Evolutionary conservation across 352 stramenopile species (phyloP).

Genomic region (Albugo candida): DNA sequence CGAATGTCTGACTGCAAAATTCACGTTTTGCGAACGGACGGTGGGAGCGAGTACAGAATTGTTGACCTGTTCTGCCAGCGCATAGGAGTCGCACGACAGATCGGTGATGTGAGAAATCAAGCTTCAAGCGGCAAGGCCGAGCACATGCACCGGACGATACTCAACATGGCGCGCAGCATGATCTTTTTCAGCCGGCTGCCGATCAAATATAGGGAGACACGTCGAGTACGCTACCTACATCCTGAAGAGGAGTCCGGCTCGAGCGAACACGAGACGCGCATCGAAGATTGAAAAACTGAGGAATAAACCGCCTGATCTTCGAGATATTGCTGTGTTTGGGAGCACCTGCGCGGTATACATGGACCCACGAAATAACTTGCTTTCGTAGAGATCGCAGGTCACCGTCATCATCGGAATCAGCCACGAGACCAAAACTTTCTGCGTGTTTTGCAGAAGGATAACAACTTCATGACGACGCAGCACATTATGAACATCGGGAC

Average conservation of each 20-base stretch:
- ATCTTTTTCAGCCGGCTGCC: background rate
- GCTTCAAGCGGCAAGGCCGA: background rate
- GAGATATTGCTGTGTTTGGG: constrained; percentile 3
- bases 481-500: constrained; percentile 8
- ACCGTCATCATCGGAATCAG: constrained; percentile 5
- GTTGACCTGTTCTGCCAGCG: constrained; percentile 3
- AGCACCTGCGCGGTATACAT: constrained; percentile 1
- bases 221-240: background rate
- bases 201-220: background rate
- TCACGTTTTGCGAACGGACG: constrained; percentile 2
- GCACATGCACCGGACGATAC: background rate
- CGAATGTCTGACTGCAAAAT: background rate
- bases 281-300: constrained; percentile 5
- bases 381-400: background rate
- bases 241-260: background rate
- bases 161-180: background rate
- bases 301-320: background rate
- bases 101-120: background rate
- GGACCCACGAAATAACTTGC: background rate
- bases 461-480: constrained; percentile 3
- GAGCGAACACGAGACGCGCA: background rate
- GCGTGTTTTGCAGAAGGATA: constrained; percentile 7
- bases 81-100: background rate
- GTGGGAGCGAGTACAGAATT: constrained; percentile 10
- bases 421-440: constrained; percentile 8